phyloP scores from a whole-genome alignment of 768 basidiomycete genomes.

The Lentinula raphanica region DNA sequence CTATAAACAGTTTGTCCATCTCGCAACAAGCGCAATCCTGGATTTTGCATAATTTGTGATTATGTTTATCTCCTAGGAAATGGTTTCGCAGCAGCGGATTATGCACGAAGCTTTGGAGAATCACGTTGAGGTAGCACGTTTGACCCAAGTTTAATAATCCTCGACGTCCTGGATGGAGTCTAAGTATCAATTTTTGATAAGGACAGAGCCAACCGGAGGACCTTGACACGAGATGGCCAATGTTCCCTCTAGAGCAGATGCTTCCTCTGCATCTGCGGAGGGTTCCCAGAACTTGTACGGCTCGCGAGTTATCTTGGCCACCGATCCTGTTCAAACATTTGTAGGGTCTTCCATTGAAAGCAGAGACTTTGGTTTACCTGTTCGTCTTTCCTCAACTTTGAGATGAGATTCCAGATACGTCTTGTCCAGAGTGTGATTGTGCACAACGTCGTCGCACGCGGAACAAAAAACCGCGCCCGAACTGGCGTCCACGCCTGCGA shows the following conservation, averaged over 20 bases:
- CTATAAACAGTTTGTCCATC: slow-evolving; percentile 82
- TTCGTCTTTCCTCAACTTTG: slow-evolving; percentile 54
- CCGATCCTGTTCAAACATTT: slow-evolving; percentile 14
- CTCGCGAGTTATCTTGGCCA: slow-evolving; percentile 37
- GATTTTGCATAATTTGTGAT: slow-evolving; percentile 59
- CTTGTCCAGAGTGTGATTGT: slow-evolving; percentile 47
- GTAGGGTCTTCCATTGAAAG: too few relatives aligned
- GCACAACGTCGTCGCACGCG: slow-evolving; percentile 72
- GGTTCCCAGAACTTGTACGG: slow-evolving; percentile 49
- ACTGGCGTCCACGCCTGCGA: slow-evolving; percentile 64
- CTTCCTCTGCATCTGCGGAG: slow-evolving; percentile 31
- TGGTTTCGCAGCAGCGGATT: slow-evolving; percentile 87
- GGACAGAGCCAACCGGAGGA: slow-evolving; percentile 18
- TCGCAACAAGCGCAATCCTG: slow-evolving; percentile 86
- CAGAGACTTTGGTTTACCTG: slow-evolving; percentile 59
- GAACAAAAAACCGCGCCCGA: slow-evolving; percentile 73
- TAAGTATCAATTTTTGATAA: background rate
- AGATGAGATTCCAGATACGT: slow-evolving; percentile 40
- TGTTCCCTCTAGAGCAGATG: slow-evolving; percentile 41
- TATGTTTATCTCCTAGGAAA: slow-evolving; percentile 89
- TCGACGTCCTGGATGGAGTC: slow-evolving; percentile 53
- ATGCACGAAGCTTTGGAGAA: slow-evolving; percentile 83
- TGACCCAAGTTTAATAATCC: slow-evolving; percentile 86
- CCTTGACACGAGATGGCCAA: slow-evolving; percentile 70
- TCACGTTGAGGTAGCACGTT: slow-evolving; percentile 91